These are phyloP conservation scores for Musa itinerans DNA, from an alignment of 176 grass and related monocot genomes.

Conservation along the genomic window DNA sequence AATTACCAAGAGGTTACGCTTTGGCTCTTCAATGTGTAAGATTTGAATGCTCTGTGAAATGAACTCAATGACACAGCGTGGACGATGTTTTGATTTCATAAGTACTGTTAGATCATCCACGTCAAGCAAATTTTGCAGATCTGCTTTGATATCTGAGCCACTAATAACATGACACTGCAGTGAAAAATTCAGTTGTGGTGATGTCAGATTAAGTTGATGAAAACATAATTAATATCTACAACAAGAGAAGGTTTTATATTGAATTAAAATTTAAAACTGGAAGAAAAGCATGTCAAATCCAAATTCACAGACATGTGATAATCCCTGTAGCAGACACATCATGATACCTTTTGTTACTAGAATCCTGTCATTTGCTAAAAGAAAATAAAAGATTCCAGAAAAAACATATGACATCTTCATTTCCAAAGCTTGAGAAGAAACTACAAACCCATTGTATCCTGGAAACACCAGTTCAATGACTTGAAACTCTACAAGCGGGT, in stretches of 20 bases:
- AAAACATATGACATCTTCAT: not conserved
- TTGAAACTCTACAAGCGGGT: no score
- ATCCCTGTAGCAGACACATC: not conserved
- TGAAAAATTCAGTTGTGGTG: not conserved
- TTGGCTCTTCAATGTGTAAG: constrained; percentile 65
- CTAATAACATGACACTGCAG: constrained; percentile 74
- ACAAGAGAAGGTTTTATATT: not conserved
- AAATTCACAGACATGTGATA: not conserved
- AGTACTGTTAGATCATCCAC: constrained; percentile 64
- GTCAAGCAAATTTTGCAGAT: constrained; percentile 61
- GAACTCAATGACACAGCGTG: constrained; percentile 79
- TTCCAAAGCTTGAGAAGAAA: not conserved
- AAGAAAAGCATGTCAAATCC: not conserved
- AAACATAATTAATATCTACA: not conserved
- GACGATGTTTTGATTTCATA: constrained; percentile 57
- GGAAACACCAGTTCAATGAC: not conserved
- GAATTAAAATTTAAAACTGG: not conserved
- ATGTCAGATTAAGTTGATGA: not conserved
- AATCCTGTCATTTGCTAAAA: no score
- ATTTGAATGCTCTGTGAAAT: constrained; percentile 61
- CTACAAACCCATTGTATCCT: not conserved
- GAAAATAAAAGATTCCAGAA: no score
- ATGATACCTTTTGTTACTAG: no score
- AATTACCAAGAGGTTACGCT: constrained; percentile 50
- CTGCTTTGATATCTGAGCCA: constrained; percentile 52